Base-by-base conservation (phyloP, 192 early-diverging fungal genomes). In the Coemansia sp. region DNA sequence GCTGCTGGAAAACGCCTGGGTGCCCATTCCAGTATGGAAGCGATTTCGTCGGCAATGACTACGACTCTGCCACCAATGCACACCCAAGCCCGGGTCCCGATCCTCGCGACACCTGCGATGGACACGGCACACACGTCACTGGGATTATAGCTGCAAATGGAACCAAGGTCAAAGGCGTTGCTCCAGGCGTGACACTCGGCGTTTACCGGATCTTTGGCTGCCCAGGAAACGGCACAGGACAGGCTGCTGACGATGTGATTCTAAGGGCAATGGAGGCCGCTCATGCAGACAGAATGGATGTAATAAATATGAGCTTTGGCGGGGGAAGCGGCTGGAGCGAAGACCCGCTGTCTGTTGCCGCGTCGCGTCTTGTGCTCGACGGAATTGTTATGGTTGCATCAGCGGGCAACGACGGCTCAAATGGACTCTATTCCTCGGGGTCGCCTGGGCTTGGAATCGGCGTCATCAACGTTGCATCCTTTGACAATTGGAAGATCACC, bases 221-320 rank as follows among this genome's bases (percentile, higher is more conserved):
- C 72, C 75, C 82, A 26, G 84, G 86, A 0, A 81, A 79, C 63
- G 87, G 88, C 55, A 79, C 81, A 29, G 84, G 86, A 0, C 80
- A 84, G 31, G 86, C 86, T 30, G 93, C 93, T 55, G 79, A 82
- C 58, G 79, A 82, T 34, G 64, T 94, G 40, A 86, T 96, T 33
- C 87, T 93, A 58, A 84, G 87, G 56, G 95, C 89, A 16, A 72
- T 97, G 70, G 78, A 88, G 67, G 67, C 70, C 7, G 95, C 94
- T 8, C 80, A 85, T 48, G 67, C 66, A 4, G 92, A 93, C 57
- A 80, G 86, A 1, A 84, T 91, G 73, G 85, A 97, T 64, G 69
- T 97, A 45, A 90, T 97, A 71, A 94, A 90, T 81, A 82, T 95
- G 63, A 91, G 89, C 57, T 72, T 95, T 59, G 95, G 93, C 55